Evolutionary conservation across 805 yeast species (phyloP), one percentile per base, ranked within the genome.

Genomic region (Teunomyces atbi): DNA sequence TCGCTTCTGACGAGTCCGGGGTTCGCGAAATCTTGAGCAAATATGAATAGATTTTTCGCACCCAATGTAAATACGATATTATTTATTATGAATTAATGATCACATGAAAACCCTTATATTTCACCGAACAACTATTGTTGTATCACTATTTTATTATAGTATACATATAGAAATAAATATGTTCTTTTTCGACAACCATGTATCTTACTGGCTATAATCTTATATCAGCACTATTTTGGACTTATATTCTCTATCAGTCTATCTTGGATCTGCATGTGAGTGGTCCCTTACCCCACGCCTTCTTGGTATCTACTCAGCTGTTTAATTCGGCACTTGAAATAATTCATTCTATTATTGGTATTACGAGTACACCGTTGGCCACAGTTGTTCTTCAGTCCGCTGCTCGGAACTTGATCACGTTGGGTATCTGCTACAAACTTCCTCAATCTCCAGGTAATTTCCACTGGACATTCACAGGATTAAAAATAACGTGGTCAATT

Each of bases 1-100:
- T 71, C 45, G 77, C 76, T 8, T 61, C 58, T 43, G 73, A 71
- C 49, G 73, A 65, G 49, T 46, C 46, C 8, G 65, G 68, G 1
- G 58, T 72, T 46, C 47, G 50, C 13, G 44, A 42, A 19, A 60
- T 71, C 20, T 63, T 71, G 51, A 47, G 54, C 12, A 68, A 67
- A 51, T 71, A 70, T 50, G 39, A 47, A 29, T 35, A 30, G 35
- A 10, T 11, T 15, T n/a, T 30, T 30, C 33, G 33, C 33, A 30
- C 33, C 33, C 33, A 30, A 7, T 33, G 37, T 42, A 33, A 16
- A 34, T 32, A 32, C 26, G 26, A 23, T 23, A 23, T 23, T 33
- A 42, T 41, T 34, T 34, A 34, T 34, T 19, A 34, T 36, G 21
- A 13, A 10, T 21, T 38, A 16, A 39, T 16, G 42, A 39, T 39